Percentiles rank a stretch among this genome's conserved stretches.
Evolutionary conservation across 352 stramenopile species (phyloP).

Genomic region (Bremia lactucae): DNA sequence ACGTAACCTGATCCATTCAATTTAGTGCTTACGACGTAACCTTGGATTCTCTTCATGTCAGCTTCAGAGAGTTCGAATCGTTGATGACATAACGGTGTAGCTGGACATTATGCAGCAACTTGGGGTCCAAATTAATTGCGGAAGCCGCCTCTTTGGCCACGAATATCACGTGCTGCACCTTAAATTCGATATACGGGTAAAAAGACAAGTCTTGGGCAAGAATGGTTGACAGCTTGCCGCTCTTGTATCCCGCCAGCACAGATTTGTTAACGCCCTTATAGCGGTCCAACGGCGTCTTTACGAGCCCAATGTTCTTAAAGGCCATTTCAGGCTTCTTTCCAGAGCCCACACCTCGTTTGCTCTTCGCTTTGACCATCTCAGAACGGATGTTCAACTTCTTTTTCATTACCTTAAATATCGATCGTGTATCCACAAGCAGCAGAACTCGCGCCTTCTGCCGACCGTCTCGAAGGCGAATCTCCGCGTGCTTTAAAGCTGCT

Average conservation of each 20-base stretch:
- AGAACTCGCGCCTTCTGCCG: constrained; percentile 62
- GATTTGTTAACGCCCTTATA: constrained; percentile 58
- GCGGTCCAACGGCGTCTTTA: constrained; percentile 63
- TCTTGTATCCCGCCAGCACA: constrained; percentile 45
- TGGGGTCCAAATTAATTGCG: constrained; percentile 36
- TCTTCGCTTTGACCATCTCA: constrained; percentile 44
- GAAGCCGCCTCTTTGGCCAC: constrained; percentile 36
- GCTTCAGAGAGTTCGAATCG: constrained; percentile 21
- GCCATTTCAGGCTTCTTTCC: constrained; percentile 40
- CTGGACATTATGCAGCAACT: constrained; percentile 26
- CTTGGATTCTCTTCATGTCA: too few relatives aligned
- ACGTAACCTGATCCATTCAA: too few relatives aligned
- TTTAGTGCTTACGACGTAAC: too few relatives aligned
- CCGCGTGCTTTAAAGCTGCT: constrained; percentile 29
- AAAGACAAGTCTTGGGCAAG: constrained; percentile 55
- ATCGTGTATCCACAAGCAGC: constrained; percentile 38
- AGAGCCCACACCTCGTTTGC: constrained; percentile 44
- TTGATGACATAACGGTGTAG: constrained; percentile 47
- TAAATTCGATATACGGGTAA: constrained; percentile 47
- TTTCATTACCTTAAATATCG: constrained; percentile 53
- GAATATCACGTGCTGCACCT: constrained; percentile 49
- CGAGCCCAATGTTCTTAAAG: constrained; percentile 47
- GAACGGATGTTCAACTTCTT: constrained; percentile 43
- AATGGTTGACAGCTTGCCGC: constrained; percentile 47
- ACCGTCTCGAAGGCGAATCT: constrained; percentile 45